Percentiles rank a stretch among this genome's conserved stretches.
These are phyloP conservation scores for Postia placenta DNA, from an alignment of 768 basidiomycete species.

Conservation along the genomic window DNA sequence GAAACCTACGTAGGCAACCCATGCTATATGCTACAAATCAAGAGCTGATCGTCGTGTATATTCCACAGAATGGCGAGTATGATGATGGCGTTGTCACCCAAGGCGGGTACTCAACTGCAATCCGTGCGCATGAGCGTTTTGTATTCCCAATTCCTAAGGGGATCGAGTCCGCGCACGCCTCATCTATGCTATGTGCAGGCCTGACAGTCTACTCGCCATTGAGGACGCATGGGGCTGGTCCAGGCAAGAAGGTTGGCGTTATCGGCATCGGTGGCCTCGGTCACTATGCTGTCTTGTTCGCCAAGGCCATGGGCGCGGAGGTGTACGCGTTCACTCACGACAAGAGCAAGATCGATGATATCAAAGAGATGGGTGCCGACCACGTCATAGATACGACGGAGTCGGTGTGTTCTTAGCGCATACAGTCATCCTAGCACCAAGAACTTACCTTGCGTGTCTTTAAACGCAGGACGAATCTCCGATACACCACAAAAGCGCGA, in stretches of 20 bases:
- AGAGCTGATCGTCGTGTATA: background rate
- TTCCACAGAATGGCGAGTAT: constrained; percentile 29
- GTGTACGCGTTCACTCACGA: constrained; percentile 56
- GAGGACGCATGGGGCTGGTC: constrained; percentile 44
- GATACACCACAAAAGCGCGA: constrained; percentile 9
- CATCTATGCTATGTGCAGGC: constrained; percentile 61
- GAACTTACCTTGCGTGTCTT: too few species aligned
- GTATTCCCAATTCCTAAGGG: constrained; percentile 53
- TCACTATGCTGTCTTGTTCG: constrained; percentile 34
- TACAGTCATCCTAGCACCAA: too few species aligned
- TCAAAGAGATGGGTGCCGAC: constrained; percentile 51
- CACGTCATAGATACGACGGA: constrained; percentile 41
- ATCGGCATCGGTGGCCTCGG: constrained; percentile 62
- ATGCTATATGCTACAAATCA: background rate
- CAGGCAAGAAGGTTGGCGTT: constrained; percentile 60
- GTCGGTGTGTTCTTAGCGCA: constrained; percentile 7
- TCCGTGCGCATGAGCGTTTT: constrained; percentile 45
- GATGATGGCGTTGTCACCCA: constrained; percentile 33
- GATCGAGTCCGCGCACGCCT: constrained; percentile 45
- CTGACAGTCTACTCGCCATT: constrained; percentile 59
- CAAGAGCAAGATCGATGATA: constrained; percentile 46
- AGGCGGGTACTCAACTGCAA: constrained; percentile 42
- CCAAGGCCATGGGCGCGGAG: constrained; percentile 50
- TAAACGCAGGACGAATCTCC: too few species aligned
- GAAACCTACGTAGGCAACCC: constrained; percentile 31